Conservation (phyloP, 306 rosid genomes). For the Sechiopsis laciniata region DNA sequence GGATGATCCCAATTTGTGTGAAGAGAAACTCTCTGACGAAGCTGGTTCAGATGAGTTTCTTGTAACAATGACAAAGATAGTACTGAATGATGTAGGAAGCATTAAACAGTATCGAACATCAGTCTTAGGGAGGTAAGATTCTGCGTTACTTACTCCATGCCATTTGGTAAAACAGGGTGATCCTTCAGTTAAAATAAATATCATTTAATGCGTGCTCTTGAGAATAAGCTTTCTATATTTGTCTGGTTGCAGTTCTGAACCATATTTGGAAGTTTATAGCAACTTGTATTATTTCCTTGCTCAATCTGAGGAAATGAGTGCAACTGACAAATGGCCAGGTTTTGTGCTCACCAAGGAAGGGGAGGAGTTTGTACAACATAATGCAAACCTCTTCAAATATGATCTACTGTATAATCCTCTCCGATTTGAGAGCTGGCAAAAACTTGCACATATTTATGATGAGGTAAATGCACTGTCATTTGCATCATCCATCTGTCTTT, state of each 20-base stretch:
- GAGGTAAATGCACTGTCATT: conserved; percentile 47
- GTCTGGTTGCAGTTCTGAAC: conserved; percentile 69
- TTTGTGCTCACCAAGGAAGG: conserved; percentile 96
- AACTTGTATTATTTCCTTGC: conserved; percentile 90
- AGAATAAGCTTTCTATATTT: conserved; percentile 24
- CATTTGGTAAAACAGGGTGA: not conserved
- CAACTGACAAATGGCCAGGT: conserved; percentile 98
- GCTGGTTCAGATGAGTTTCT: conserved; percentile 91
- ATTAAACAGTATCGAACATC: conserved; percentile 57
- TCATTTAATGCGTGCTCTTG: not conserved
- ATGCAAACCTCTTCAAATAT: conserved; percentile 82
- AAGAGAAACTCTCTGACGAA: conserved; percentile 93
- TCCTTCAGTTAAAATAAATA: not conserved
- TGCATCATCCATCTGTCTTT: conserved; percentile 19
- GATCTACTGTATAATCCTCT: conserved; percentile 79
- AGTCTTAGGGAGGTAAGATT: conserved; percentile 56
- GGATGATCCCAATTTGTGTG: conserved; percentile 75
- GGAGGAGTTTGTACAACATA: conserved; percentile 88
- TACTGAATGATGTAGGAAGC: conserved; percentile 67
- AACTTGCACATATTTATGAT: conserved; percentile 84
- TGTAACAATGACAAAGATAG: conserved; percentile 59
- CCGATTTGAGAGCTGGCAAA: conserved; percentile 95
- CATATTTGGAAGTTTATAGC: conserved; percentile 81
- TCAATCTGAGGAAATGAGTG: conserved; percentile 91
- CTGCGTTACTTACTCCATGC: not conserved